Conservation (phyloP, 805 yeast species). For the Yarrowia deformans region DNA sequence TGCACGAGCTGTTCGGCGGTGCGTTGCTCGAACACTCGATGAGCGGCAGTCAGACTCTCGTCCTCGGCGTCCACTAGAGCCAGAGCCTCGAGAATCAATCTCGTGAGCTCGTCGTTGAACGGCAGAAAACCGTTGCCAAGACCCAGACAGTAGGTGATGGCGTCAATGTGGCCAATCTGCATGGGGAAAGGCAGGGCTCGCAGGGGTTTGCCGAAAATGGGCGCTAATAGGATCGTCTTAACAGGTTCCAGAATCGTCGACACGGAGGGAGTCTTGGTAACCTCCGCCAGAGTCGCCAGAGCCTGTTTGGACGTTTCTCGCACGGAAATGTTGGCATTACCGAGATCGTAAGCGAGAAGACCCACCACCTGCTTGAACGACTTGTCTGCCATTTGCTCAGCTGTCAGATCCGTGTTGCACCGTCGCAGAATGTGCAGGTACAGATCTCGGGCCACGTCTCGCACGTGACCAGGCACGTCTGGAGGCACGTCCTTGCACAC, state of each 20-base stretch:
- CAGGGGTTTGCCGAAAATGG: slow-evolving; percentile 95
- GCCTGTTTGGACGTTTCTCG: slow-evolving; percentile 82
- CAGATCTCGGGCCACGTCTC: slow-evolving; percentile 72
- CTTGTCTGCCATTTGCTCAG: slow-evolving; percentile 69
- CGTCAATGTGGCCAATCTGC: slow-evolving; percentile 98
- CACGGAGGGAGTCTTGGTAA: slow-evolving; percentile 67
- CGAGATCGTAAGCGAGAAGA: slow-evolving; percentile 90
- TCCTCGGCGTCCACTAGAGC: slow-evolving; percentile 98
- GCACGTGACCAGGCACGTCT: slow-evolving; percentile 83
- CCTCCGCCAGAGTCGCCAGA: slow-evolving; percentile 69
- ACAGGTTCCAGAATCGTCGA: slow-evolving; percentile 82
- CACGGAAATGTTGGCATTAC: slow-evolving; percentile 84
- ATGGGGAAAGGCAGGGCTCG: slow-evolving; percentile 97
- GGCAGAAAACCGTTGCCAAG: slow-evolving; percentile 81
- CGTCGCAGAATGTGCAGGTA: slow-evolving; percentile 67
- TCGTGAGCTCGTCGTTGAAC: slow-evolving; percentile 85
- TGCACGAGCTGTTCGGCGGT: slow-evolving; percentile 89
- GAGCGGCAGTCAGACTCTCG: slow-evolving; percentile 88
- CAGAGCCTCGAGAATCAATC: slow-evolving; percentile 86
- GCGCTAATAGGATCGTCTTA: slow-evolving; percentile 80
- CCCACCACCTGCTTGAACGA: slow-evolving; percentile 83
- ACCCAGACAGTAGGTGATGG: slow-evolving; percentile 88
- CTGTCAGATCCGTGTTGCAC: slow-evolving; percentile 69
- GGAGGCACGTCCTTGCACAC: slow-evolving; percentile 88
- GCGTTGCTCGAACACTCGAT: slow-evolving; percentile 81